Base-by-base conservation (phyloP, 345 rosid genomes). In the Sonneratia caseolaris region DNA sequence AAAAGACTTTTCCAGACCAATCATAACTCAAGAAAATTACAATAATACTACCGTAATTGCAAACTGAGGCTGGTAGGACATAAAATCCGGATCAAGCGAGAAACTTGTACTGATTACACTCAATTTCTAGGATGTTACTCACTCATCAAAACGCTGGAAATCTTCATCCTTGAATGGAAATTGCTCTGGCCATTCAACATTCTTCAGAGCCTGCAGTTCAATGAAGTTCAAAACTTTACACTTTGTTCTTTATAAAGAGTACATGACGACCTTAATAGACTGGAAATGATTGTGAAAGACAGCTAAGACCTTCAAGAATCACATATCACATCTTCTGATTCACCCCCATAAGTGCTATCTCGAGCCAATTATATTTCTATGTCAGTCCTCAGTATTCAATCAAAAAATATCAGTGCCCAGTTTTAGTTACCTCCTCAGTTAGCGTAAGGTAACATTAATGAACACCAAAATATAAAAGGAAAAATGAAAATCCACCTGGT, bases 111-210 rank as follows among this genome's bases (percentile, higher is more conserved):
- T 4, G 12, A 12, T 62, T 15, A 32, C 0, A 8, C 6, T 13
- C 32, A 32, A 62, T 10, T 35, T 21, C 12, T 35, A 32, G 66
- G 66, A 35, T 62, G 37, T 62, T 12, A 62, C 27, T 13, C 85
- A 93, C 98, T 89, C 97, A 65, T 93, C 97, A 72, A 80, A 89
- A 42, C 98, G 89, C 81, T 87, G 97, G 72, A 91, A 91, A 77
- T 91, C 94, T 82, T 89, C 96, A 56, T 86, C 90, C 83, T 86
- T 91, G 86, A 91, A 89, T 42, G 96, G 98, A 68, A 88, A 89
- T 70, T 77, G 89, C 78, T 89, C 96, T 7, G 96, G 98, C 97
- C 97, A 91, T 15, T 87, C 85, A 64, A 86, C 90, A 67, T 91
- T 88, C 83, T 72, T 84, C 88, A 93, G 82, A 37, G 85, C 84